phyloP scores from a whole-genome alignment of 75 land plant genomes.

The Cryptomeria japonica region DNA sequence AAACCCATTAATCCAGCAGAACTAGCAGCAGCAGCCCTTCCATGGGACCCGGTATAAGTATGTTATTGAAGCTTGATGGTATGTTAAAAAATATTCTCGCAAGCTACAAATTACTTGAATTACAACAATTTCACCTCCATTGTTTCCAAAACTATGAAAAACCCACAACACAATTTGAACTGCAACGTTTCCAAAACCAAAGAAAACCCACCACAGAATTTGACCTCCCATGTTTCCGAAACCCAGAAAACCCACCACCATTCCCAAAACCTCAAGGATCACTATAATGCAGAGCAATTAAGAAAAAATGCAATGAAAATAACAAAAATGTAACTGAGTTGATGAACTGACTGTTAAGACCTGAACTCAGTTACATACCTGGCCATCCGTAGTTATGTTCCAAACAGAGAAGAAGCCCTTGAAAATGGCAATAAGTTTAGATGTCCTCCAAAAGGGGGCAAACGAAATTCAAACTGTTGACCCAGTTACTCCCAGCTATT shows the following conservation, averaged over 20 bases:
- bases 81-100: background rate
- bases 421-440: background rate
- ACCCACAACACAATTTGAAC: background rate
- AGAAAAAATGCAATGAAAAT: background rate
- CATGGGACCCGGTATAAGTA: no score
- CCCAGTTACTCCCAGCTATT: background rate
- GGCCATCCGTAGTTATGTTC: background rate
- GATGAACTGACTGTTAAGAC: background rate
- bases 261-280: background rate
- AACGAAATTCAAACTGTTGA: background rate
- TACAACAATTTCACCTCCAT: background rate
- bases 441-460: background rate
- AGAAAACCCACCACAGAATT: background rate
- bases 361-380: background rate
- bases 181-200: background rate
- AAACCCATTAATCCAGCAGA: no score
- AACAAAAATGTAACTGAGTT: background rate
- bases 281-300: background rate
- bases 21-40: no score
- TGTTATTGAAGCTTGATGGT: background rate
- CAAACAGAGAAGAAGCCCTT: background rate
- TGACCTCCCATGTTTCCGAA: background rate
- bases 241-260: background rate
- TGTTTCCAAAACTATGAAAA: background rate
- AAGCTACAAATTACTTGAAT: background rate